Conservation (phyloP, 1,139 yeast genomes). For the Trichomonascaceae sp. region DNA sequence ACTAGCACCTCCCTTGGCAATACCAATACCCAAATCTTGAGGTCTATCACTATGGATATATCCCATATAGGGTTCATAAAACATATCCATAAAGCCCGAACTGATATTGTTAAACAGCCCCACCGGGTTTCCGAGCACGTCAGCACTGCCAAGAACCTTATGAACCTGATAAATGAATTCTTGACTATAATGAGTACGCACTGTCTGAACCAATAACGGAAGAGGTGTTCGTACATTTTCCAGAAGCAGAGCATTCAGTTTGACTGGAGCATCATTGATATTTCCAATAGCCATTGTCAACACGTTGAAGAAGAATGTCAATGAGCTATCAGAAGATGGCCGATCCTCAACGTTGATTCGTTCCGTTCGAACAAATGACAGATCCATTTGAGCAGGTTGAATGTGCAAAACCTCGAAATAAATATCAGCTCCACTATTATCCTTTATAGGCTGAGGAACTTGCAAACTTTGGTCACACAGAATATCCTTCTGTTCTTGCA, state of each 20-base stretch:
- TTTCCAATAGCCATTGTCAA: conserved; percentile 97
- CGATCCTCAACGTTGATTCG: conserved; percentile 57
- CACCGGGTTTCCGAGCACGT: conserved; percentile 93
- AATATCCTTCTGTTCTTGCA: conserved; percentile 33
- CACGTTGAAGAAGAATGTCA: conserved; percentile 69
- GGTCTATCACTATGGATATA: conserved; percentile 91
- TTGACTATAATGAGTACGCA: conserved; percentile 84
- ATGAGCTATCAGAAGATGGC: conserved; percentile 54
- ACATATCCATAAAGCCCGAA: conserved; percentile 92
- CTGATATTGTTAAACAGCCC: conserved; percentile 89
- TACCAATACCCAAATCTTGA: conserved; percentile 88
- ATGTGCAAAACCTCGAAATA: conserved; percentile 90
- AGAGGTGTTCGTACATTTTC: conserved; percentile 87
- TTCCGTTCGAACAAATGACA: conserved; percentile 91
- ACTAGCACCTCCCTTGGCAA: conserved; percentile 93
- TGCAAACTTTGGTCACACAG: conserved; percentile 58
- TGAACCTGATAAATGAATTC: conserved; percentile 89
- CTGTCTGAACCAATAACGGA: conserved; percentile 63
- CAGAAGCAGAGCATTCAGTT: conserved; percentile 76
- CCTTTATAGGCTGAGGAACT: conserved; percentile 64
- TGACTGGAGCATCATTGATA: conserved; percentile 93
- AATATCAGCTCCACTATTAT: conserved; percentile 61
- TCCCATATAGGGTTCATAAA: conserved; percentile 97
- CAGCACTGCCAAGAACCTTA: conserved; percentile 93
- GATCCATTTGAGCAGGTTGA: conserved; percentile 83